A percentile compares a stretch with the other conserved stretches of the same genome.
Evolutionary conservation across 805 yeast species (phyloP).

Genomic region (Schizosaccharomyces octosporus): DNA sequence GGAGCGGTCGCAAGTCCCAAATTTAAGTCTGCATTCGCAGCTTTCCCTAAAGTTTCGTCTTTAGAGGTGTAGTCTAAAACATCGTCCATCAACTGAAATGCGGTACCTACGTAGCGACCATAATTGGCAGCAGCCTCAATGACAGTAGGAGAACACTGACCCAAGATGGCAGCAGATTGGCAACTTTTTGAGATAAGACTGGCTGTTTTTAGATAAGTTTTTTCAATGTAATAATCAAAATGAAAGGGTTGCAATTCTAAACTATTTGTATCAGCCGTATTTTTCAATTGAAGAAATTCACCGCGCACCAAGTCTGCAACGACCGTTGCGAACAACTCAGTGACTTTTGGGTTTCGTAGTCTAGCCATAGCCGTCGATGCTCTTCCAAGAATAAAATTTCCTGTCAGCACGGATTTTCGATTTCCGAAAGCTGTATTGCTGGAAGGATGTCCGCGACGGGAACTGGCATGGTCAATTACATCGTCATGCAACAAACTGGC

Average conservation of each 20-base stretch:
- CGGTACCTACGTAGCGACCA: constrained; percentile 79
- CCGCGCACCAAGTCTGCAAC: constrained; percentile 96
- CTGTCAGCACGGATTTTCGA: constrained; percentile 92
- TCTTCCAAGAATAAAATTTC: constrained; percentile 82
- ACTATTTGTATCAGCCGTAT: constrained; percentile 36
- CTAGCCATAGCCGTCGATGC: constrained; percentile 92
- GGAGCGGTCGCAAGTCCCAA: constrained; percentile 95
- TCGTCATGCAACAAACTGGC: constrained; percentile 90
- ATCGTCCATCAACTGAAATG: constrained; percentile 76
- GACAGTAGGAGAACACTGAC: constrained; percentile 55
- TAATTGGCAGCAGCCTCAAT: constrained; percentile 72
- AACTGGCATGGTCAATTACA: constrained; percentile 69
- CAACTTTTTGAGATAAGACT: constrained; percentile 82
- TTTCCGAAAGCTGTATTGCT: constrained; percentile 88
- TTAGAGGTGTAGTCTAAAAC: constrained; percentile 85
- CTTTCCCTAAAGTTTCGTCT: constrained; percentile 68
- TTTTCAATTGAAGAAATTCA: constrained; percentile 93
- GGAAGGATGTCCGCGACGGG: constrained; percentile 70
- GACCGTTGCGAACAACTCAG: constrained; percentile 80
- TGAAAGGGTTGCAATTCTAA: constrained; percentile 38
- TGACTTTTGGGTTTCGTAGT: constrained; percentile 86
- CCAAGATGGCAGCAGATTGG: constrained; percentile 74
- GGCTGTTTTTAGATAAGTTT: constrained; percentile 87
- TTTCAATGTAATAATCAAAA: constrained; percentile 82
- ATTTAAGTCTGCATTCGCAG: constrained; percentile 83